Base-by-base conservation (phyloP, 192 early-diverging fungal species). In the Dissophora globulifera region DNA sequence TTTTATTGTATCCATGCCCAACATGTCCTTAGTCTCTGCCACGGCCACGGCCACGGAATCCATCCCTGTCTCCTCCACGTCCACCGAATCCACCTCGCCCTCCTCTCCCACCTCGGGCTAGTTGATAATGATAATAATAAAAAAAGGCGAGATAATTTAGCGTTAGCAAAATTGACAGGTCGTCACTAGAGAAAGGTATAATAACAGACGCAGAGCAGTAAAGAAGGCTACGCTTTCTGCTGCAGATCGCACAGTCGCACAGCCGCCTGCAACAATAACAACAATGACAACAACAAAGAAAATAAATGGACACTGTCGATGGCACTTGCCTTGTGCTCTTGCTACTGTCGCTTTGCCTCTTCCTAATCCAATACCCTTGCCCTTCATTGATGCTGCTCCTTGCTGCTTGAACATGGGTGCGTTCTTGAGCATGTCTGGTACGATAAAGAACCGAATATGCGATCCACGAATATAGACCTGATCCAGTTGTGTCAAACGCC, bases 371-470 rank as follows among this genome's bases (percentile, higher is more conserved):
- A 94, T 91, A 19, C 94, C 94, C 76, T 88, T 87, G 45, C 93
- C 93, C 67, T 91, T 93, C 76, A 84, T 79, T 47, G 87, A 87
- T 25, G 89, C 90, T 20, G 94, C 93, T n/a, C 90, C 95, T 50
- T 96, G 88, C 53, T 86, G 85, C 84, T 96, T 94, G 83, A 99
- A 98, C 96, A 99, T 97, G 49, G 97, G 96, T 25, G 97, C 97
- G 72, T 99, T 98, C 84, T 96, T 96, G 35, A 99, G 88, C 95
- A 99, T 99, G 79, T 99, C 97, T 23, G 96, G 96, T n/a, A 97
- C 95, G 31, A 98, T 91, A 62, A 98, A 94, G 83, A 95, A 97
- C 50, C 94, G 89, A 67, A 96, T 86, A 57, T 91, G 88, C 45
- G 93, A 95, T 25, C 97, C 97, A 56, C 97, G 92, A 76, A 97